Evolutionary conservation across 345 rosid genomes (phyloP), one percentile per base, ranked within the genome.

Genomic region (Cochlearia excelsa): DNA sequence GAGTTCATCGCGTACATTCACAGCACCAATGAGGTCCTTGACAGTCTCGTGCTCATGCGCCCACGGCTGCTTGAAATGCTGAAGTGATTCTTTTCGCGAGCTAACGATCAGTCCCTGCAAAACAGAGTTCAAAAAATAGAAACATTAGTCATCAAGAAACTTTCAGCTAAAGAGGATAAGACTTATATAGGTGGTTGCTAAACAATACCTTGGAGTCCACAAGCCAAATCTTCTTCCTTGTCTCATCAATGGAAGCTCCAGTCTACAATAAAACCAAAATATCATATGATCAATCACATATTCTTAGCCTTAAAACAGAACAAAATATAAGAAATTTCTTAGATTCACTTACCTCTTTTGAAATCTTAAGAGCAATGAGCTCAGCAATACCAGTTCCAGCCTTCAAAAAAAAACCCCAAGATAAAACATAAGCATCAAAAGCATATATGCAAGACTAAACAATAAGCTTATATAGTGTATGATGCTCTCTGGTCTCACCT

Each of bases 381-480:
- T 93, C 97, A 30, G 99, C 99, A 29, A 93, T 93, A 30, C 99
- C 97, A 4, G 99, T 93, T 80, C 99, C 99, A 55, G 97, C 99
- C 96, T 91, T 66, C 71, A 72, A 68, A 40, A 30, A 70, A 60
- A 10, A 29, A 68, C n/a, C n/a, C 43, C 16, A 5, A 37, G 40
- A 68, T 33, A 53, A 33, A 40, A 54, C 5, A 2, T 54, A 65
- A 68, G 64, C 5, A 26, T 28, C 50, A 46, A 46, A 60, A 37
- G 7, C 46, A 42, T 53, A 47, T 28, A 3, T 30, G 44, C 26
- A 53, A 53, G 27, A 51, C 1, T n/a, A 58, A 5, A 34, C 46
- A 35, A 57, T 26, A 43, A 57, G 49, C 26, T 16, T n/a, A n/a
- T 9, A 6, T 11, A 42, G 30, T 44, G 27, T 26, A 41, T 26